These are phyloP conservation scores for Termitomyces sp. DNA, from an alignment of 768 basidiomycete species.

Conservation along the genomic window DNA sequence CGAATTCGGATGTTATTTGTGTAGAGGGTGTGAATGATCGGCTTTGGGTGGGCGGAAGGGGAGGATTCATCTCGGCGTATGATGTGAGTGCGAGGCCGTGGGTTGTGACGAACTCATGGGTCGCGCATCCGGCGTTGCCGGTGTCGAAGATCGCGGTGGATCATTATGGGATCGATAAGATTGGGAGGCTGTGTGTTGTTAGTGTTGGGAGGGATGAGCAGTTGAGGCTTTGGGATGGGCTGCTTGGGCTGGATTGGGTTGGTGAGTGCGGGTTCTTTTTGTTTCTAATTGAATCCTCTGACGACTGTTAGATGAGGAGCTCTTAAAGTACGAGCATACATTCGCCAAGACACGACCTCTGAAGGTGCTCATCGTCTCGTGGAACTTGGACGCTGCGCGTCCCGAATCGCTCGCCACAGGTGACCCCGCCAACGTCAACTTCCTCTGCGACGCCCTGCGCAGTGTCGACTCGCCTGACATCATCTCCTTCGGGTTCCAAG, in stretches of 20 bases:
- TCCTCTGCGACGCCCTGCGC: constrained; percentile 74
- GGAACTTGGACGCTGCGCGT: constrained; percentile 90
- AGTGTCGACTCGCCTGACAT: constrained; percentile 82
- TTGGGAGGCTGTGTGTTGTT: constrained; percentile 65
- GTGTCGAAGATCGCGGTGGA: constrained; percentile 69
- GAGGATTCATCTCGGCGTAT: constrained; percentile 79
- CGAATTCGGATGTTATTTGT: constrained; percentile 76
- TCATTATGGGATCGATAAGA: constrained; percentile 68
- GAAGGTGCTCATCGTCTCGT: constrained; percentile 78
- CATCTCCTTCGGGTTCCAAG: constrained; percentile 93
- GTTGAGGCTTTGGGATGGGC: constrained; percentile 86
- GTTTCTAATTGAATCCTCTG: not conserved
- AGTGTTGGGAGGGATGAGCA: constrained; percentile 76
- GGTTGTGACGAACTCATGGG: constrained; percentile 86
- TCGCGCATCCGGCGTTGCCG: constrained; percentile 69
- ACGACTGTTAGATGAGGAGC: constrained; percentile 58
- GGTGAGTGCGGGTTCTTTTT: constrained; percentile 50
- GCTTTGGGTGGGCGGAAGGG: constrained; percentile 86
- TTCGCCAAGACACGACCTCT: constrained; percentile 82
- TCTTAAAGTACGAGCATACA: constrained; percentile 69
- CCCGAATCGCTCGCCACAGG: constrained; percentile 68
- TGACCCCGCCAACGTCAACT: constrained; percentile 69
- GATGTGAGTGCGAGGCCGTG: constrained; percentile 76
- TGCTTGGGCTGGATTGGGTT: constrained; percentile 82
- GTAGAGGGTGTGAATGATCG: constrained; percentile 81